phyloP scores from a whole-genome alignment of 1,284 basidiomycete genomes.

The Trichosporon coremiiforme region DNA sequence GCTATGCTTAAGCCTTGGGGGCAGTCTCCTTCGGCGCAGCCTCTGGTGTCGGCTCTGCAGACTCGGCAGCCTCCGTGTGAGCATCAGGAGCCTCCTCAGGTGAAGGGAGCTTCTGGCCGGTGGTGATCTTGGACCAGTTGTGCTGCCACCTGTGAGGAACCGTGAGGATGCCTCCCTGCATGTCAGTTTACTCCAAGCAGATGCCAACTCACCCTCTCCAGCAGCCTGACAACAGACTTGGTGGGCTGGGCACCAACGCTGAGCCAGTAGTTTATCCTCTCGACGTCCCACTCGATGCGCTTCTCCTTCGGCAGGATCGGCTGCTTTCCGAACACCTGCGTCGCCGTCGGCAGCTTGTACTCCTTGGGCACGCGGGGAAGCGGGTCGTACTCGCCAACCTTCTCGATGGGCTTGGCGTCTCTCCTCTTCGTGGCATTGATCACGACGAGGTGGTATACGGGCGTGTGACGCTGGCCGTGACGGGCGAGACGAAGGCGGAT shows the following conservation, averaged over 20 bases:
- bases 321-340: constrained; percentile 51
- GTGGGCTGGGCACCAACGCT: constrained; percentile 80
- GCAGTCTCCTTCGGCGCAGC: constrained; percentile 1
- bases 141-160: constrained; percentile 53
- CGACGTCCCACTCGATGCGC: constrained; percentile 83
- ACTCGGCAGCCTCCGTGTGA: not conserved
- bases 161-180: constrained; percentile 46
- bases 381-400: constrained; percentile 85
- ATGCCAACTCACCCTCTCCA: constrained; percentile 70
- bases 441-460: constrained; percentile 82
- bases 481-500: constrained; percentile 83
- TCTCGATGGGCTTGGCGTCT: constrained; percentile 87
- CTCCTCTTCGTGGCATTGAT: constrained; percentile 73
- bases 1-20: constrained; percentile 14
- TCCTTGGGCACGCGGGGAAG: constrained; percentile 51
- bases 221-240: constrained; percentile 71
- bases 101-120: not conserved
- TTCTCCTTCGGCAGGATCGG: constrained; percentile 61
- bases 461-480: constrained; percentile 76
- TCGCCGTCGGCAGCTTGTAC: constrained; percentile 34
- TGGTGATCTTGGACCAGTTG: constrained; percentile 36
- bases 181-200: constrained; percentile 23
- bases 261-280: constrained; percentile 89
- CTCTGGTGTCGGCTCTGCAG: constrained; percentile 12
- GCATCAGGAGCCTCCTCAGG: constrained; percentile 1